Percentiles rank a stretch among this genome's conserved stretches.
Evolutionary conservation across 1,284 basidiomycete species (phyloP).

Genomic region (Coniophora puteana): DNA sequence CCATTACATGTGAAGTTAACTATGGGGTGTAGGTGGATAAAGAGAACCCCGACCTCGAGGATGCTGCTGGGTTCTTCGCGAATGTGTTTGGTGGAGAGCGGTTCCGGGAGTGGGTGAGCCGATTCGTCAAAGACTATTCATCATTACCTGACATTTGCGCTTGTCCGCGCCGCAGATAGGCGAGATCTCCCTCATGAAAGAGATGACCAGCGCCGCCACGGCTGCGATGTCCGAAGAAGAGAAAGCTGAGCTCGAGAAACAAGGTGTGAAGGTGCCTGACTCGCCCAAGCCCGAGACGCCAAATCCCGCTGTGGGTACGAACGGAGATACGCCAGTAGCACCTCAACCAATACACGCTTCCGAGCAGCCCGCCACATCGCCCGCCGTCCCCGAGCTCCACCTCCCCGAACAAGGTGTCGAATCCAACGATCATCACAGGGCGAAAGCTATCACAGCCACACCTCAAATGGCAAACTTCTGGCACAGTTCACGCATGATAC

Average conservation of each 20-base stretch:
- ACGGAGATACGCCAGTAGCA: no score
- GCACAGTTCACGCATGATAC: no score
- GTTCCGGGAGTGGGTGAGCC: slow-evolving; percentile 80
- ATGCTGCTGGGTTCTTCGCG: slow-evolving; percentile 88
- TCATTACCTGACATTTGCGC: slow-evolving; percentile 3
- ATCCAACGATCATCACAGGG: no score
- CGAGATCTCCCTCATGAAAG: slow-evolving; percentile 91
- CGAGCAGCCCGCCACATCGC: no score
- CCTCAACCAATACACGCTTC: no score
- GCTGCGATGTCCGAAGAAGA: slow-evolving; percentile 90
- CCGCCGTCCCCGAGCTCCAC: no score
- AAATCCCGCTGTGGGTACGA: no score
- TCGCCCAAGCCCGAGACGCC: no score
- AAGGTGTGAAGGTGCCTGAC: no score
- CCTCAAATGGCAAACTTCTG: no score
- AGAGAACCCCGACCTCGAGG: slow-evolving; percentile 73
- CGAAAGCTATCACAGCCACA: no score
- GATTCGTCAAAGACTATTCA: neutral
- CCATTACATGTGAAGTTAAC: slow-evolving; percentile 1
- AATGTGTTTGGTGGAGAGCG: slow-evolving; percentile 90
- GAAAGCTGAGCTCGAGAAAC: slow-evolving; percentile 80
- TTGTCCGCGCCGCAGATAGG: slow-evolving; percentile 59
- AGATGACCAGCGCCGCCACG: slow-evolving; percentile 78
- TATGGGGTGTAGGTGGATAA: slow-evolving; percentile 53
- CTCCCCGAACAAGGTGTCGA: no score